phyloP scores from a whole-genome alignment of 2,329 filamentous ascomycete genomes.

The Penicillium sp. region DNA sequence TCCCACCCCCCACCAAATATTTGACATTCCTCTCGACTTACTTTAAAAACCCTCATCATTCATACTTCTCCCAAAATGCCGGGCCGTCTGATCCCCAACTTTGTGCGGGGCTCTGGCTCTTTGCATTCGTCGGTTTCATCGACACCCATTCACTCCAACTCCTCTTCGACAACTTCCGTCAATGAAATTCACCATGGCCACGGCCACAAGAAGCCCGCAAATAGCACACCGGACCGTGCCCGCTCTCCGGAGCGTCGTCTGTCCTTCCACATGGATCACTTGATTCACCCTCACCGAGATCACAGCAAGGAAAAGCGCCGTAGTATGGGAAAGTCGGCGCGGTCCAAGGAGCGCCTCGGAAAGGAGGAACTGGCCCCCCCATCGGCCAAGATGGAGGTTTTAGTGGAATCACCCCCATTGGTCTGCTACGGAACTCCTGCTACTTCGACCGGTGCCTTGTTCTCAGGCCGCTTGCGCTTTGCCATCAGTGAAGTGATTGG shows the following conservation, averaged over 20 bases:
- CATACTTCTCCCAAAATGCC: constrained; percentile 32
- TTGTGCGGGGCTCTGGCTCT: constrained; percentile 37
- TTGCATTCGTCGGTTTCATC: constrained; percentile 29
- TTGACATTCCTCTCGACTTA: neutral
- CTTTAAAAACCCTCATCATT: neutral
- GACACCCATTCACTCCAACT: constrained; percentile 32
- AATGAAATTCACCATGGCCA: constrained; percentile 32
- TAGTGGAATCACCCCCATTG: constrained; percentile 82
- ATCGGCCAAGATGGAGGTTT: constrained; percentile 56
- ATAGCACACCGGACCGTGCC: constrained; percentile 29
- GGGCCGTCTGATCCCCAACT: constrained; percentile 41
- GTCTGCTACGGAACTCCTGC: constrained; percentile 76
- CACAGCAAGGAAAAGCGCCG: constrained; percentile 45
- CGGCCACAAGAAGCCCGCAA: constrained; percentile 28
- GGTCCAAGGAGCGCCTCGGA: constrained; percentile 38
- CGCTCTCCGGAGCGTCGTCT: constrained; percentile 41
- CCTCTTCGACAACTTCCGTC: constrained; percentile 39
- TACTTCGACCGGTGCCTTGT: constrained; percentile 76
- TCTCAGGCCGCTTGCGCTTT: constrained; percentile 80
- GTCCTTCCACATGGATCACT: constrained; percentile 44
- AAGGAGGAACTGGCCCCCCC: constrained; percentile 35
- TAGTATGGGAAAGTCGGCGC: constrained; percentile 33
- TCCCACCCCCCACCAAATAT: neutral
- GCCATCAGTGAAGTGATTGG: constrained; percentile 64
- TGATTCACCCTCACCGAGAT: constrained; percentile 44